phyloP scores from a whole-genome alignment of 2,329 filamentous ascomycete genomes.

The Trichophyton mentagrophytes region DNA sequence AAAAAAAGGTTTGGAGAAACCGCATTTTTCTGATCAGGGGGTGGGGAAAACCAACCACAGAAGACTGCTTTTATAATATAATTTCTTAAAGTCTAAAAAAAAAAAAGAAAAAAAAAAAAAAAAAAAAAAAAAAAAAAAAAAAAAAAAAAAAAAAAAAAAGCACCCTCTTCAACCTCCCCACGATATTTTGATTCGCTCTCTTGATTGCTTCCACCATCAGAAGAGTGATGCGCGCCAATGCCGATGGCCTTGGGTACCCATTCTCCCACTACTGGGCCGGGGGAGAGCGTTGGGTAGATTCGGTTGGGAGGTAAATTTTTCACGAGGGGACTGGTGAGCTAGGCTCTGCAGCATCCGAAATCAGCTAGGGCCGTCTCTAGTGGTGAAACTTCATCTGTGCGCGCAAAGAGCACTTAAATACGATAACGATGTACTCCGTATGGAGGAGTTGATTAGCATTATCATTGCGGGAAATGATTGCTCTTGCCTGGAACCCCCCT shows the following conservation, averaged over 20 bases:
- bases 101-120: too few species aligned
- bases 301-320: conserved; percentile 3
- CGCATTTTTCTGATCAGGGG: too few species aligned
- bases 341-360: conserved; percentile 1
- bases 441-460: background rate
- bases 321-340: background rate
- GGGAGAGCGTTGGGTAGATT: conserved; percentile 3
- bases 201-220: background rate
- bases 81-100: too few species aligned
- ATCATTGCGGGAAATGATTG: conserved; percentile 1
- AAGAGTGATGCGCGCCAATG: background rate
- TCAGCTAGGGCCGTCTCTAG: background rate
- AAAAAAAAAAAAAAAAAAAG: background rate
- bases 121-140: too few species aligned
- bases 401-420: conserved; percentile 2
- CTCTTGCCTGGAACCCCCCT: background rate
- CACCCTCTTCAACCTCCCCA: background rate
- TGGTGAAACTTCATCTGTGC: conserved; percentile 2
- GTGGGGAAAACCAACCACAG: background rate
- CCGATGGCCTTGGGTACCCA: background rate
- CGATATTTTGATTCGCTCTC: background rate
- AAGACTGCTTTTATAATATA: background rate
- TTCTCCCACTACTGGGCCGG: background rate
- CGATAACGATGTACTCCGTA: conserved; percentile 1
- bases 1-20: too few species aligned